Base-by-base conservation (phyloP, 352 stramenopile genomes). In the Phytopythium mirpurense region DNA sequence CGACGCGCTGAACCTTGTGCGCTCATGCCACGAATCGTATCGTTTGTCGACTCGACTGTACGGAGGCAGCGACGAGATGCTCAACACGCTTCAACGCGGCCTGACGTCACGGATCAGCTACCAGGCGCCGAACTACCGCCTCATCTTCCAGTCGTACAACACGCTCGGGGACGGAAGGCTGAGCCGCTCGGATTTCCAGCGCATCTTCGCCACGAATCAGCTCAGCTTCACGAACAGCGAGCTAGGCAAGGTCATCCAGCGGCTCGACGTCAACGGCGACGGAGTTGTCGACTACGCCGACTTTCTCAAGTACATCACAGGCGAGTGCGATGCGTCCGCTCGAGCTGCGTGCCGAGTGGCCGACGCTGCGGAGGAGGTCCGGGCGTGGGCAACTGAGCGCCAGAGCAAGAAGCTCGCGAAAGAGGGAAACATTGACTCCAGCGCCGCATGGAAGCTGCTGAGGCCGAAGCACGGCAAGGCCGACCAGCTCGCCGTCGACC, bases 71-170 rank as follows among this genome's bases (percentile, higher is more conserved):
- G 79, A 93, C 54, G 75, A 84, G 2, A 68, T 88, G 24, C 69
- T 89, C 0, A 82, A 70, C 32, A 69, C 59, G 5, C 51, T 93
- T 7, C 82, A 90, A 36, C 65, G 82, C 24, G 79, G 64, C 5
- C 86, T 90, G 74, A 90, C 79, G 27, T 80, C 68, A 5, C 71
- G 73, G 7, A 80, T 78, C 2, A 74, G 74, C 8, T 72, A 84
- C 53, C 68, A 76, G 5, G 68, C 74, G 24, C 78, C 79, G 2
- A 90, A 89, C 41, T 93, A 93, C 52, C 62, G 79, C 8, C 38
- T 83, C 10, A 83, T 90, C 34, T 93, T 93, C 56, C 78, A 90
- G 55, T 81, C 70, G 0, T 86, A 83, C 67, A 93, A 90, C 46
- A 54, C 78, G 0, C 66, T 88, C 9, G 74, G 70, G 8, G 82